Evolutionary conservation across 371 early-diverging fungal genomes (phyloP).

Genomic region (Mucor sp.): DNA sequence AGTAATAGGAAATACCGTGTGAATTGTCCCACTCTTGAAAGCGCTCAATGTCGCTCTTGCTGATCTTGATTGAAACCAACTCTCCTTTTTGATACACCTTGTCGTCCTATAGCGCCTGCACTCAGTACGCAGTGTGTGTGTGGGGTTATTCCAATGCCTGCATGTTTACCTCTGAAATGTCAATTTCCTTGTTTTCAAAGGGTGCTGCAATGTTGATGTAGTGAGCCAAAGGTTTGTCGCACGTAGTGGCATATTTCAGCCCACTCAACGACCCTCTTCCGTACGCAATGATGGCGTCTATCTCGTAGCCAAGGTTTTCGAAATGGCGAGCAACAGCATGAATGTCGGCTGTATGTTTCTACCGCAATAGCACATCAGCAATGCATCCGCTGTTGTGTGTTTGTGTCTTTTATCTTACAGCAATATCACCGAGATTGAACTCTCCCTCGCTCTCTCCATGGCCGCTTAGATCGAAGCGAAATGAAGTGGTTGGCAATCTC

Average conservation of each 20-base stretch:
- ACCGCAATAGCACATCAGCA: neutral
- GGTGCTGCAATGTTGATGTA: slow-evolving; percentile 50
- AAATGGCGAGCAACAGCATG: slow-evolving; percentile 46
- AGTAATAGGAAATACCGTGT: slow-evolving; percentile 27
- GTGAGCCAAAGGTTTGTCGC: slow-evolving; percentile 35
- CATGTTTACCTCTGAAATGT: neutral
- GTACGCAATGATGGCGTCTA: slow-evolving; percentile 53
- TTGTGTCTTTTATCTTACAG: slow-evolving; percentile 11
- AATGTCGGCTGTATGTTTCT: slow-evolving; percentile 50
- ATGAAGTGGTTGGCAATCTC: slow-evolving; percentile 43
- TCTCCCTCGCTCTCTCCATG: slow-evolving; percentile 53
- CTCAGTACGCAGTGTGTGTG: neutral
- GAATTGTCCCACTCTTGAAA: slow-evolving; percentile 34
- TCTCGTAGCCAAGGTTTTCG: slow-evolving; percentile 49
- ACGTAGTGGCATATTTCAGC: slow-evolving; percentile 53
- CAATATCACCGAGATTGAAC: slow-evolving; percentile 43
- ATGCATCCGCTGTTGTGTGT: neutral
- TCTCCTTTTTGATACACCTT: slow-evolving; percentile 22
- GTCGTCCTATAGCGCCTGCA: neutral
- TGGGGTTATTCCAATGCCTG: neutral
- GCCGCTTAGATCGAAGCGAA: slow-evolving; percentile 58
- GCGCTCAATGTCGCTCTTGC: slow-evolving; percentile 22
- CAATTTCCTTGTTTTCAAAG: slow-evolving; percentile 21
- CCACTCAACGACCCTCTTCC: slow-evolving; percentile 50
- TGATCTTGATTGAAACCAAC: slow-evolving; percentile 13